Conservation (phyloP, 2,329 filamentous ascomycete genomes). For the Meredithiella fracta region DNA sequence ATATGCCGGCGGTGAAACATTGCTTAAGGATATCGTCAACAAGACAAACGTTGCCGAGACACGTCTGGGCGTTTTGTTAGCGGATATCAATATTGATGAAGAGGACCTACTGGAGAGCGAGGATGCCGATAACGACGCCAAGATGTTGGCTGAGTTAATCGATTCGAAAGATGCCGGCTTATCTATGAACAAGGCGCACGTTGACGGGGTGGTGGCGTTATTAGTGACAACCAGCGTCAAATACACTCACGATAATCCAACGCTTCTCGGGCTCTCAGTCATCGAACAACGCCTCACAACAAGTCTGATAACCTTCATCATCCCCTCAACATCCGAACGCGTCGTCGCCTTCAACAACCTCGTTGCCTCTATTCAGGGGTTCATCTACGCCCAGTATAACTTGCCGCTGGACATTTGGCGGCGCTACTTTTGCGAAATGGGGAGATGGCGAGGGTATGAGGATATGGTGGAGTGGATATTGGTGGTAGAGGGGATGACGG, state of each 20-base stretch:
- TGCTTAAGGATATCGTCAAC: slow-evolving; percentile 91
- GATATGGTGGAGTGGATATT: slow-evolving; percentile 73
- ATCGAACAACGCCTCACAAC: slow-evolving; percentile 62
- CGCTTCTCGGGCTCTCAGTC: slow-evolving; percentile 83
- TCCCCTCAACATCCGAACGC: too few species aligned
- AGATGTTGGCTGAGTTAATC: slow-evolving; percentile 18
- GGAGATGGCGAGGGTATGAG: slow-evolving; percentile 33
- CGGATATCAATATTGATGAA: slow-evolving; percentile 53
- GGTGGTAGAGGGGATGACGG: slow-evolving; percentile 79
- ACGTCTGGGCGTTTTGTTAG: slow-evolving; percentile 63
- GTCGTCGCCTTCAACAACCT: slow-evolving; percentile 13
- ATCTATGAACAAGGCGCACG: slow-evolving; percentile 20
- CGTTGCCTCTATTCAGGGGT: slow-evolving; percentile 20
- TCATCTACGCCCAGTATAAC: slow-evolving; percentile 36
- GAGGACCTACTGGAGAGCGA: slow-evolving; percentile 47
- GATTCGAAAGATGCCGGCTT: not conserved
- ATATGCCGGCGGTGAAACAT: slow-evolving; percentile 60
- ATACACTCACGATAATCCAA: slow-evolving; percentile 92
- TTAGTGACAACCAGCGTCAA: slow-evolving; percentile 75
- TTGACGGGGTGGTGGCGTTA: slow-evolving; percentile 74
- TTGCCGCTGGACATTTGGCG: slow-evolving; percentile 58
- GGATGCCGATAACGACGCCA: slow-evolving; percentile 30
- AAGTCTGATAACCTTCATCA: slow-evolving; percentile 16
- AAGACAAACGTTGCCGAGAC: slow-evolving; percentile 96
- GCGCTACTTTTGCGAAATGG: slow-evolving; percentile 86